Conservation (phyloP, 257 asterid species). For the Solanum sitiens region DNA sequence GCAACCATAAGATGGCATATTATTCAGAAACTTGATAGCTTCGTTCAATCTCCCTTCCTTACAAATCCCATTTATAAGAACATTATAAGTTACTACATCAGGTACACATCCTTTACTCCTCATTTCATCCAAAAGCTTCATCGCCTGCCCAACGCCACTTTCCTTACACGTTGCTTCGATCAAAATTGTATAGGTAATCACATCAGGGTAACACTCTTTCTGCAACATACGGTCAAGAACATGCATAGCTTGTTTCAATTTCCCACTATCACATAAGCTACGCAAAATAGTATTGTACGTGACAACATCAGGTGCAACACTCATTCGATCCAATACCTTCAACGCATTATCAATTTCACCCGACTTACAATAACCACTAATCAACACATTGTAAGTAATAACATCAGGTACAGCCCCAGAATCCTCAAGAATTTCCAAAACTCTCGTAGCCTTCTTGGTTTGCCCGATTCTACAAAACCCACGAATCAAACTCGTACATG, state of each 20-base stretch:
- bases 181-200: constrained; percentile 70
- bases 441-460: constrained; percentile 51
- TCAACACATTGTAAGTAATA: constrained; percentile 77
- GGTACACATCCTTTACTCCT: constrained; percentile 62
- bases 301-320: constrained; percentile 72
- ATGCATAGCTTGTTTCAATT: constrained; percentile 64
- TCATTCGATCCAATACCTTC: constrained; percentile 58
- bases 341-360: constrained; percentile 62
- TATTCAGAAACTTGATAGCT: constrained; percentile 58
- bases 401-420: constrained; percentile 90
- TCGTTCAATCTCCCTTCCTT: constrained; percentile 76
- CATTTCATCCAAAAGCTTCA: constrained; percentile 87
- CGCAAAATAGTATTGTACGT: constrained; percentile 78
- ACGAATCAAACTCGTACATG: constrained; percentile 67
- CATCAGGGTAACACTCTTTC: constrained; percentile 69
- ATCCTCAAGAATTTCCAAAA: constrained; percentile 69
- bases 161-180: constrained; percentile 71
- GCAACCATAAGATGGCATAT: constrained; percentile 59
- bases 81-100: constrained; percentile 80
- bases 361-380: constrained; percentile 68
- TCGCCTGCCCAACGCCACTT: constrained; percentile 58
- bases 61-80: constrained; percentile 70
- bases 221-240: constrained; percentile 58
- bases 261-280: constrained; percentile 59
- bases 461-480: constrained; percentile 65